phyloP scores from a whole-genome alignment of 2,329 filamentous ascomycete genomes.

The Didymella sp. region DNA sequence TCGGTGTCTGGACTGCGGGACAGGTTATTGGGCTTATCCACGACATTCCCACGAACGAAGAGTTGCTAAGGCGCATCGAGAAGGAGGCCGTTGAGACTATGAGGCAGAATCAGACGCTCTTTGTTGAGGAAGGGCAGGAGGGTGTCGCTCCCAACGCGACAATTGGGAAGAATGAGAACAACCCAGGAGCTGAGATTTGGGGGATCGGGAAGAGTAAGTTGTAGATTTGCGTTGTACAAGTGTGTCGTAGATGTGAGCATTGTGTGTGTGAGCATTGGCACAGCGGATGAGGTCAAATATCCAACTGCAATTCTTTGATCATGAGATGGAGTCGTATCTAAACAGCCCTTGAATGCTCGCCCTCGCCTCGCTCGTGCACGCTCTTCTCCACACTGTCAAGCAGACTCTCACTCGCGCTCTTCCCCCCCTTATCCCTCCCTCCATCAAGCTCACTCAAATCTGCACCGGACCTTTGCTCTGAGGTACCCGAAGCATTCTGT shows the following conservation, averaged over 20 bases:
- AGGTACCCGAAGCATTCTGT: too few species aligned
- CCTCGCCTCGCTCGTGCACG: too few species aligned
- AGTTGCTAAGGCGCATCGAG: slow-evolving; percentile 56
- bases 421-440: too few species aligned
- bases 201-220: slow-evolving; percentile 55
- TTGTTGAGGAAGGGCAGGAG: slow-evolving; percentile 35
- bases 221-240: slow-evolving; percentile 42
- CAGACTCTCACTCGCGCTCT: too few species aligned
- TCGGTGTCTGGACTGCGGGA: slow-evolving; percentile 96
- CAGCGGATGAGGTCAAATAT: too few species aligned
- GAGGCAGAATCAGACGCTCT: slow-evolving; percentile 48
- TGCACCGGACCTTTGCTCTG: too few species aligned
- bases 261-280: too few species aligned
- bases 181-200: slow-evolving; percentile 52
- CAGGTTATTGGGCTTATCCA: slow-evolving; percentile 78
- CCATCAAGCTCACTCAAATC: too few species aligned
- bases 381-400: too few species aligned
- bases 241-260: slow-evolving; percentile 39
- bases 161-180: slow-evolving; percentile 46
- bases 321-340: too few species aligned
- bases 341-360: too few species aligned
- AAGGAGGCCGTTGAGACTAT: slow-evolving; percentile 54
- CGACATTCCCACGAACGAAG: slow-evolving; percentile 58
- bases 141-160: slow-evolving; percentile 31
- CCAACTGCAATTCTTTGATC: too few species aligned